Base-by-base conservation (phyloP, 2,329 filamentous ascomycete species). In the Aspergillus thermomutatus region DNA sequence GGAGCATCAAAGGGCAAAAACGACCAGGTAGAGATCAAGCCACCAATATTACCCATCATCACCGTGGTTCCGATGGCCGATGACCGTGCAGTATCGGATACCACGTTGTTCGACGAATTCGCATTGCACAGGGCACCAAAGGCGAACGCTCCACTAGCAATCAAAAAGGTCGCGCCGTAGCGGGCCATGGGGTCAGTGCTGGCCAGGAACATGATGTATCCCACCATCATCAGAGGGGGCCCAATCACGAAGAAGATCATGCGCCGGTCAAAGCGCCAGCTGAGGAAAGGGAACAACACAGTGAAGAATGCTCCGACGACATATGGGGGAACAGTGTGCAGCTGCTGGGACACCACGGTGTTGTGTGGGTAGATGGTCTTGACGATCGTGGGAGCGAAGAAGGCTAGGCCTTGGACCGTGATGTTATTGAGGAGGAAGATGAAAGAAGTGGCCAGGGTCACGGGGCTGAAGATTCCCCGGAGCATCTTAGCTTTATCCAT, bases 1-100 rank as follows among this genome's bases (percentile, higher is more conserved):
- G 88, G 88, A 0, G 65, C 82, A 66, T 90, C 87, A 62, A 75
- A 83, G 0, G 82, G 80, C 17, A 89, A 65, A 72, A 87, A 89
- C 1, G 78, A 80, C 86, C 86, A 89, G 0, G 84, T 87, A 1
- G 83, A 81, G 56, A 88, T 80, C 34, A 90, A 69, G 0, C 87
- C 88, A 2, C 88, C 88, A n/a, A 90, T 68, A 54, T 90, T 90
- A 27, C 87, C 88, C 25, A 89, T 75, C 87, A 90, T 90, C 66
- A 90, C 85, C 53, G 84, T 85, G 0, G 82, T 83, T 10, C 83
- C 87, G 47, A 90, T 88, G 3, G 86, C 86, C 0, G 85, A 81
- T 9, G 83, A 84, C 14, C 87, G 81, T 0, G 88, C 85, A 0
- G 88, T 89, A 63, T 91, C 88, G 3, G 84, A 86, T 7, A 90